phyloP scores from a whole-genome alignment of 148 eudicot genomes.

The Rhododendron vialii region DNA sequence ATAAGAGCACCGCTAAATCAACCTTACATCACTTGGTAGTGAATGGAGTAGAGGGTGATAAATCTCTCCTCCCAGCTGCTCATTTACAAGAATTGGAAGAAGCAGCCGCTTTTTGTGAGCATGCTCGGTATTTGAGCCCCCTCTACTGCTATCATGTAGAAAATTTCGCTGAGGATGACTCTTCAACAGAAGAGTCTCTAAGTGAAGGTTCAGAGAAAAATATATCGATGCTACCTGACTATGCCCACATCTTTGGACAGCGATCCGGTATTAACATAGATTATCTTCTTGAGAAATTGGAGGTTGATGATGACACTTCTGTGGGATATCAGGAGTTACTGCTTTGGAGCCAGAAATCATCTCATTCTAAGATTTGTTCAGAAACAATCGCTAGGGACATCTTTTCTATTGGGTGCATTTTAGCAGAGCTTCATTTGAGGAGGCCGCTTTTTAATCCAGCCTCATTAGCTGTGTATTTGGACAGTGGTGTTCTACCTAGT shows the following conservation, averaged over 20 bases:
- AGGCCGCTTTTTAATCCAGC: constrained; percentile 77
- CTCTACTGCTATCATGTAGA: constrained; percentile 33
- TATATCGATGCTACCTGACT: constrained; percentile 16
- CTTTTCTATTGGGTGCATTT: constrained; percentile 84
- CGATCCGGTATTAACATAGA: constrained; percentile 33
- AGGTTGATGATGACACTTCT: constrained; percentile 52
- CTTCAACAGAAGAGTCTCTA: constrained; percentile 21
- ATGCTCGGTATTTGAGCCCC: constrained; percentile 73
- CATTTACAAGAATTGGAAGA: constrained; percentile 49
- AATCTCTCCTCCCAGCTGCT: constrained; percentile 26
- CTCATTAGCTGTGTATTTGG: constrained; percentile 49
- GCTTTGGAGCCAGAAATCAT: constrained; percentile 61
- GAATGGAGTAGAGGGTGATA: constrained; percentile 17
- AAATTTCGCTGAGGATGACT: constrained; percentile 20
- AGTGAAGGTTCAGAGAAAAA: constrained; percentile 18
- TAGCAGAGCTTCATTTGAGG: constrained; percentile 80
- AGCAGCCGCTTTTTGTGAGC: constrained; percentile 74
- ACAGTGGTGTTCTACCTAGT: constrained; percentile 54
- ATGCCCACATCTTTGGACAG: constrained; percentile 15
- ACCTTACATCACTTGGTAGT: background rate
- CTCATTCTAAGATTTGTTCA: constrained; percentile 31
- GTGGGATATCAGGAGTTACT: constrained; percentile 73
- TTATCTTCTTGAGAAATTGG: constrained; percentile 65
- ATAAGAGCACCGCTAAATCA: constrained; percentile 6
- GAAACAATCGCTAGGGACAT: constrained; percentile 57